Evolutionary conservation across 2,329 filamentous ascomycete genomes (phyloP), one percentile per base, ranked within the genome.

Genomic region (Fusarium setosum): DNA sequence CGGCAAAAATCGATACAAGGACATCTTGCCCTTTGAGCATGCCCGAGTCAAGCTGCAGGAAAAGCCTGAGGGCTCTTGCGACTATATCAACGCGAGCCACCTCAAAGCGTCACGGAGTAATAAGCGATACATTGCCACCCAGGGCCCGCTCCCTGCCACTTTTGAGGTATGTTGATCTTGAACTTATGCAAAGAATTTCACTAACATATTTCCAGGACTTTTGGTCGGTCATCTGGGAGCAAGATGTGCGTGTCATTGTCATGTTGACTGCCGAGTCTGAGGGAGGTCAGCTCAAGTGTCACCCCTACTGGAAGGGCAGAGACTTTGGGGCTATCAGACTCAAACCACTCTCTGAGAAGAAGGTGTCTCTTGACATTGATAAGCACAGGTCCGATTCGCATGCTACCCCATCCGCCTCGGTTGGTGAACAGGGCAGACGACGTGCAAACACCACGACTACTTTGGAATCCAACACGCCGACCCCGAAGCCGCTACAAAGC

Each of bases 211-310:
- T 34, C 4, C 68, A 96, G 92, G 96, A 99, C 77, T 99, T 99
- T 75, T 99, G 96, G 96, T 95, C 93, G 61, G 91, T 97, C 11
- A 86, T 98, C 26, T 99, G 96, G 96, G 94, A 98, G 75, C 92
- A 98, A 77, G 94, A 98, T 74, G 90, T 97, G 4, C 91, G 95
- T 50, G 92, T 98, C 23, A 91, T 99, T 63, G 94, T 98, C 66
- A 98, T 97, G 91, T 85, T 99, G 68, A 99, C 96, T 6, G 95
- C 96, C 3, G 95, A 98, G 77, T 87, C 92, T 23, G 96, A 99
- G 80, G 93, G 94, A 21, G 94, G 95, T 1, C 94, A 97, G 74
- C 83, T 97, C 41, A 99, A 98, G 77, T 97, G 95, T 64, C 94
- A 99, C 76, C 89, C 93, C 9, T 99, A 97, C 77, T 99, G 96